These are phyloP conservation scores for Phyllostachys edulis DNA, from an alignment of 176 grass and related monocot genomes.

Conservation along the genomic window DNA sequence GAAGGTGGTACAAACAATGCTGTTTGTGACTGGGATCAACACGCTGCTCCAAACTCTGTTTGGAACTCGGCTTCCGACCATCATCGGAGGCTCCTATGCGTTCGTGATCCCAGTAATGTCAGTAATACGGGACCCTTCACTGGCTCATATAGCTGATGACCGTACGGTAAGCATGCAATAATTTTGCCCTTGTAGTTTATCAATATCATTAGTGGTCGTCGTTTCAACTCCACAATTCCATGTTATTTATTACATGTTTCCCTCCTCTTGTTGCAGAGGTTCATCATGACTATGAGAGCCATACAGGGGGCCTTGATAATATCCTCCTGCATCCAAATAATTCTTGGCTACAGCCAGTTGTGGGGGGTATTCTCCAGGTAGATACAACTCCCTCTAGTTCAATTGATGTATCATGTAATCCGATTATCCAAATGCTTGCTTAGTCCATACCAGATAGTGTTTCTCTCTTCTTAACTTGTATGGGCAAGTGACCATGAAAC, in stretches of 20 bases:
- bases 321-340: slow-evolving; percentile 83
- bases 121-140: slow-evolving; percentile 67
- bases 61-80: slow-evolving; percentile 70
- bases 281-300: slow-evolving; percentile 71
- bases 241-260: neutral
- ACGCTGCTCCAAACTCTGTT: slow-evolving; percentile 80
- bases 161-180: slow-evolving; percentile 44
- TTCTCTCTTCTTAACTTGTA: neutral
- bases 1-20: slow-evolving; percentile 71
- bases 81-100: slow-evolving; percentile 74
- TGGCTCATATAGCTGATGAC: slow-evolving; percentile 54
- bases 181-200: neutral
- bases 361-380: slow-evolving; percentile 91
- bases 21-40: slow-evolving; percentile 84
- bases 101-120: slow-evolving; percentile 72
- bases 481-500: slow-evolving; percentile 3
- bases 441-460: neutral
- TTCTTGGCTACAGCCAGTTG: slow-evolving; percentile 82
- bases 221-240: neutral
- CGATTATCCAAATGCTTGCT: neutral
- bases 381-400: slow-evolving; percentile 6
- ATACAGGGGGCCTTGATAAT: slow-evolving; percentile 79
- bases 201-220: neutral
- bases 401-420: slow-evolving; percentile 1
- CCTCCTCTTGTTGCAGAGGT: slow-evolving; percentile 51